These are phyloP conservation scores for Chalciporus piperatoides DNA, from an alignment of 1,284 basidiomycete species.

Conservation along the genomic window DNA sequence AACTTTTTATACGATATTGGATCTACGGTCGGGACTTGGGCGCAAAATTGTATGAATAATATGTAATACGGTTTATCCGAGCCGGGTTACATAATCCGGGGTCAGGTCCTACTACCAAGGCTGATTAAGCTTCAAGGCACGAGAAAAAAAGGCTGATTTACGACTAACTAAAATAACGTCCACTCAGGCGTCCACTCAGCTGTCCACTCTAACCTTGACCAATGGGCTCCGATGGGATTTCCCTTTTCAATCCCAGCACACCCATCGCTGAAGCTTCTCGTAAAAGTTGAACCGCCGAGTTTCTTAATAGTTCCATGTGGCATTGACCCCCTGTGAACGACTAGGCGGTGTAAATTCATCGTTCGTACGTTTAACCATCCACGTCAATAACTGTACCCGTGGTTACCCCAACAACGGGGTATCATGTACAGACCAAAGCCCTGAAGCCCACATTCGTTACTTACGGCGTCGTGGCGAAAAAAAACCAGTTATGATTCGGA, in stretches of 20 bases:
- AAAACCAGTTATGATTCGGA: conserved; percentile 13
- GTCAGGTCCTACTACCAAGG: conserved; percentile 1
- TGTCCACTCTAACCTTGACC: background rate
- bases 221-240: background rate
- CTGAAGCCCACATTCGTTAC: background rate
- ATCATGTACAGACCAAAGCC: no score
- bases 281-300: no score
- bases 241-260: background rate
- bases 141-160: conserved; percentile 6
- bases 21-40: conserved; percentile 21
- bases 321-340: no score
- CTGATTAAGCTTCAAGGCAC: background rate
- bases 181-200: no score
- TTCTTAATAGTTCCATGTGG: no score
- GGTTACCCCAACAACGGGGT: no score
- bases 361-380: no score
- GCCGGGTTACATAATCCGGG: conserved; percentile 29
- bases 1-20: conserved; percentile 24
- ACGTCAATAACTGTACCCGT: no score
- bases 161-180: conserved; percentile 4
- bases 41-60: no score
- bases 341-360: no score
- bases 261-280: background rate
- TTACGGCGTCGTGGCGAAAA: no score
- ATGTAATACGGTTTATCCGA: background rate